Conservation (phyloP, 1,284 basidiomycete species). For the Austroboletus rostrupii region DNA sequence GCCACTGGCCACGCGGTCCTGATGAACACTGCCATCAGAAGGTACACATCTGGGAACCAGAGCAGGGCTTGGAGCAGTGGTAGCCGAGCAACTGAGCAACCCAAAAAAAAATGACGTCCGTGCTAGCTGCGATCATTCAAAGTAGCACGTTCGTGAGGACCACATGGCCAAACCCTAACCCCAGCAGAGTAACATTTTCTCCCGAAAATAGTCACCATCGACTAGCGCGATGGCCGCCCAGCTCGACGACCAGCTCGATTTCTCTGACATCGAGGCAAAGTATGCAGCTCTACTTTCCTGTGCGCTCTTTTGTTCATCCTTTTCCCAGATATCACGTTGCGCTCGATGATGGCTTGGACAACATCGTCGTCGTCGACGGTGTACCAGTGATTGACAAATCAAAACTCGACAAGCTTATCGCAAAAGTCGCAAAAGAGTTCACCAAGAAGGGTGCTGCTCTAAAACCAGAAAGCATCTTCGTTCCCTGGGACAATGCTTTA, state of each 20-base stretch:
- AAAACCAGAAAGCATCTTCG: conserved; percentile 71
- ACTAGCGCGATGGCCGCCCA: conserved; percentile 23
- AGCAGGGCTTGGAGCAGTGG: not conserved
- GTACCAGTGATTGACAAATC: conserved; percentile 82
- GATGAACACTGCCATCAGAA: conserved; percentile 5
- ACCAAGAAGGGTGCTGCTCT: conserved; percentile 74
- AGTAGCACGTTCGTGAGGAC: conserved; percentile 3
- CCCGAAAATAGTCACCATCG: not conserved
- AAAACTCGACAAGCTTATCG: conserved; percentile 73
- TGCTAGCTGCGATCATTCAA: not conserved
- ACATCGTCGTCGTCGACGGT: conserved; percentile 83
- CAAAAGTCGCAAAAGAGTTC: conserved; percentile 82
- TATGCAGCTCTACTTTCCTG: conserved; percentile 35
- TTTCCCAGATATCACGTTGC: conserved; percentile 71
- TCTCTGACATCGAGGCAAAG: conserved; percentile 92
- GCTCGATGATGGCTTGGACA: conserved; percentile 82
- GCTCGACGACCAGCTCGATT: conserved; percentile 79
- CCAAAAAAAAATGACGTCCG: conserved; percentile 2
- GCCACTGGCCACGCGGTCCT: not conserved
- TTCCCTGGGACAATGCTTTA: conserved; percentile 80
- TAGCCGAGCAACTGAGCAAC: conserved; percentile 4
- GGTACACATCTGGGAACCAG: conserved; percentile 2
- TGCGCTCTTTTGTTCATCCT: conserved; percentile 12
- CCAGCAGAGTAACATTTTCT: not conserved
- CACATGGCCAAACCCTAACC: conserved; percentile 6